Evolutionary conservation across 805 yeast species (phyloP), one percentile per base, ranked within the genome.

Genomic region (Lachancea sp.): DNA sequence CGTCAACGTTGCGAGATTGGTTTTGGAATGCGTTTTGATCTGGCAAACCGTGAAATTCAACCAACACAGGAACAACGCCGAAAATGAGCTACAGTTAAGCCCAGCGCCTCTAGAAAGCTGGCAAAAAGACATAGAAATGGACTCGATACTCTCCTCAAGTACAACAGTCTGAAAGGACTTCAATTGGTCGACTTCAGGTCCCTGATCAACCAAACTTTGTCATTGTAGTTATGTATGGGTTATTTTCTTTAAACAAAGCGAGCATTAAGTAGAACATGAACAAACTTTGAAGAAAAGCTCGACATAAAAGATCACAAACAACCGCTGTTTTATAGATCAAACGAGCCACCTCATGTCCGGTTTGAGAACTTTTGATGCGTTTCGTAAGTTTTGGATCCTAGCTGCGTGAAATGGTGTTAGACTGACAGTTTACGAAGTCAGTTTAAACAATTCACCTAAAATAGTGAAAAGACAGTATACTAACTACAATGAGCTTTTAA

Each of bases 341-440:
- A 25, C 4, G 18, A 20, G n/a, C 19, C 27, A 22, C 39, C n/a
- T 29, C 6, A 61, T 63, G 67, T 63, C 67, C 15, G 61, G 63
- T 15, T 52, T 85, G 44, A 70, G 72, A 49, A 67, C 80, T 1
- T 82, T 82, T 62, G 90, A 82, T 65, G 90, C 89, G 2, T 82
- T 82, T 50, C 88, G 80, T 73, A 71, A 54, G 79, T 73, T 2
- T 9, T 15, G 16, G 16, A 6, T 12, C 12, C 2, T 15, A 3
- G 33, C n/a, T n/a, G n/a, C n/a, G n/a, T n/a, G n/a, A n/a, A n/a
- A n/a, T n/a, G n/a, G n/a, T n/a, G n/a, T n/a, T n/a, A n/a, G n/a
- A n/a, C n/a, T n/a, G n/a, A n/a, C n/a, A n/a, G n/a, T n/a, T n/a
- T n/a, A n/a, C n/a, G n/a, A n/a, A n/a, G n/a, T n/a, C n/a, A n/a